Conservation (phyloP, 1,284 basidiomycete species). For the Puccinia polysora region DNA sequence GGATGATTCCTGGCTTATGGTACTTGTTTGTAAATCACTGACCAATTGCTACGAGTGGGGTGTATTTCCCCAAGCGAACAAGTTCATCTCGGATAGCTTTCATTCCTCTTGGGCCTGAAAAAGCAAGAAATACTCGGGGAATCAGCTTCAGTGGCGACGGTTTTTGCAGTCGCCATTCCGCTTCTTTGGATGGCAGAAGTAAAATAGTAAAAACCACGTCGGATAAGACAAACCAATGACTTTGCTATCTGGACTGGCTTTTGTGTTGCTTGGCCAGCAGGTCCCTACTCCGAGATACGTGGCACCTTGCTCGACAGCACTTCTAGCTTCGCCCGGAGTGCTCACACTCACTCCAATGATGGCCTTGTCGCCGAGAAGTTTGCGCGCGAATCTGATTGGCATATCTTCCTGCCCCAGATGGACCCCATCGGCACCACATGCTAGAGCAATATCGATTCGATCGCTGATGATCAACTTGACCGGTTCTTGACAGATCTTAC, state of each 20-base stretch:
- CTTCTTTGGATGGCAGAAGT: background rate
- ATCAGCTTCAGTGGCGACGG: background rate
- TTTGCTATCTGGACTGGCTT: constrained; percentile 26
- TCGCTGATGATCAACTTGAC: constrained; percentile 89
- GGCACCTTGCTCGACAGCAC: constrained; percentile 58
- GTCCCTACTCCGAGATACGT: constrained; percentile 83
- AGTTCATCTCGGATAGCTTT: constrained; percentile 34
- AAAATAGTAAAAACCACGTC: background rate
- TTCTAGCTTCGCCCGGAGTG: constrained; percentile 61
- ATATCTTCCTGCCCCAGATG: constrained; percentile 91
- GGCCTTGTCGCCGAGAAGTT: constrained; percentile 65
- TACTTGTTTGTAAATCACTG: too few species aligned
- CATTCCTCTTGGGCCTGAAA: constrained; percentile 33
- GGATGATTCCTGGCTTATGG: too few species aligned
- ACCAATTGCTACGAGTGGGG: constrained; percentile 38
- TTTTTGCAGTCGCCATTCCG: background rate
- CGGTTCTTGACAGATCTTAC: constrained; percentile 25
- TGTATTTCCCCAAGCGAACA: background rate
- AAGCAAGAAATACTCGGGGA: background rate
- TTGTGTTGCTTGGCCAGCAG: constrained; percentile 39
- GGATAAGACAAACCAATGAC: constrained; percentile 38
- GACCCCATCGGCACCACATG: constrained; percentile 65
- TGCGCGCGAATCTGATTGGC: constrained; percentile 66
- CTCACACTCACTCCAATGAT: constrained; percentile 80
- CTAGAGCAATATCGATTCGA: constrained; percentile 78